Evolutionary conservation across 768 basidiomycete genomes (phyloP).

Genomic region (Tremella yokohamensis): DNA sequence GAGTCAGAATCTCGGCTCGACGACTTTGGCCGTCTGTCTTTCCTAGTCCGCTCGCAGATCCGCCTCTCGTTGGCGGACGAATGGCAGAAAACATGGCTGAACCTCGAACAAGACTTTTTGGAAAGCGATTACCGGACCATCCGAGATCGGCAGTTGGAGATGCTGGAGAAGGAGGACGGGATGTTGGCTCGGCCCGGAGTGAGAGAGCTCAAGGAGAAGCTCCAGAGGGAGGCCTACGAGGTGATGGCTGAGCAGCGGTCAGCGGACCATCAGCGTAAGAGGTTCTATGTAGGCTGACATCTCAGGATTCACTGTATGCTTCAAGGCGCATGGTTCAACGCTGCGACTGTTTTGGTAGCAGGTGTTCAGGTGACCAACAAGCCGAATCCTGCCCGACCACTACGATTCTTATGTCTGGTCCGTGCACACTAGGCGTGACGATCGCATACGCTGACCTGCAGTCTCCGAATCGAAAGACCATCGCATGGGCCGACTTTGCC

Average conservation of each 20-base stretch:
- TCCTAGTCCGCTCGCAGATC: conserved; percentile 37
- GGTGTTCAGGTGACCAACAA: conserved; percentile 18
- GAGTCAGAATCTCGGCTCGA: conserved; percentile 34
- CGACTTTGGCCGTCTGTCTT: conserved; percentile 33
- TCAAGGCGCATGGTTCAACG: conserved; percentile 45
- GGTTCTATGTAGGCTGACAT: background rate
- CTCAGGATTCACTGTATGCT: conserved; percentile 42
- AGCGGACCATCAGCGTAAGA: conserved; percentile 4
- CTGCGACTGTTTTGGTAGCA: conserved; percentile 19
- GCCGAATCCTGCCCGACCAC: conserved; percentile 29
- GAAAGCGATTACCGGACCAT: conserved; percentile 39
- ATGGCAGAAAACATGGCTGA: conserved; percentile 34
- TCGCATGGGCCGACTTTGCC: conserved; percentile 40
- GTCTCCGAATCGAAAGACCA: conserved; percentile 33
- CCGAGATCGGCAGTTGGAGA: conserved; percentile 42
- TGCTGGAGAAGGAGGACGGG: conserved; percentile 45
- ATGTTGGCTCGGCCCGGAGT: conserved; percentile 27
- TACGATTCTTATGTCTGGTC: conserved; percentile 37
- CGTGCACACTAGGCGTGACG: conserved; percentile 9
- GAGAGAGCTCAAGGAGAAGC: conserved; percentile 33
- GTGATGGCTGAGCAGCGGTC: conserved; percentile 40
- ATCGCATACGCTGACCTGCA: conserved; percentile 7
- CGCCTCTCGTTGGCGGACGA: conserved; percentile 37
- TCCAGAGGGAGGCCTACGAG: conserved; percentile 36
- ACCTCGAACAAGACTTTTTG: conserved; percentile 40